A percentile compares a stretch with the other conserved stretches of the same genome.
Evolutionary conservation across 495 filamentous ascomycete genomes (phyloP).

Genomic region (Coniosporium apollinis): DNA sequence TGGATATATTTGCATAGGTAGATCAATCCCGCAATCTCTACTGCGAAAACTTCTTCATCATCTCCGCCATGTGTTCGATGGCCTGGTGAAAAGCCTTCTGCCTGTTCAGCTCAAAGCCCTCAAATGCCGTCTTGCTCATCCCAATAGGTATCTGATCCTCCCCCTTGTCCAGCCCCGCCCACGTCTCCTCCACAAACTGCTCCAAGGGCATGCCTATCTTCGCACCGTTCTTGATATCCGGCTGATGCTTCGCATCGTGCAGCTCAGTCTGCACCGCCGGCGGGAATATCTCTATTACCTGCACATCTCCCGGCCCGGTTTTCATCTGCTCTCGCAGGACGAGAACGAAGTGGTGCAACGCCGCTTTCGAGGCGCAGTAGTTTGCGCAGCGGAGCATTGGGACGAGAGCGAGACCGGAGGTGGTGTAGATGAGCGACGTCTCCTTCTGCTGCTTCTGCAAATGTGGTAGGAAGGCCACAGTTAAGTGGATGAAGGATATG

Average conservation of each 20-base stretch:
- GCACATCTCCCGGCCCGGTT: slow-evolving; percentile 26
- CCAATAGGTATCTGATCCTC: slow-evolving; percentile 41
- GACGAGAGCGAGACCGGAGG: slow-evolving; percentile 38
- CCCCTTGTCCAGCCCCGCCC: slow-evolving; percentile 30
- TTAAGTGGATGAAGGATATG: slow-evolving; percentile 41
- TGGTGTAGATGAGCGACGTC: slow-evolving; percentile 30
- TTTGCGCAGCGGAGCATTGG: slow-evolving; percentile 33
- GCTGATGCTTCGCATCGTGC: slow-evolving; percentile 33
- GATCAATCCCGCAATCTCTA: too few species aligned
- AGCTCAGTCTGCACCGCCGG: slow-evolving; percentile 52
- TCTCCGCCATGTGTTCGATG: slow-evolving; percentile 42
- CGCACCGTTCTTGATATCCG: slow-evolving; percentile 27
- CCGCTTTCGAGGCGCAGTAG: slow-evolving; percentile 44
- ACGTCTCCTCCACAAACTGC: slow-evolving; percentile 41
- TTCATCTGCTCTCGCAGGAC: slow-evolving; percentile 42
- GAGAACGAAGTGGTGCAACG: slow-evolving; percentile 37
- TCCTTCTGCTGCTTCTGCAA: slow-evolving; percentile 32
- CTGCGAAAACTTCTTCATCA: slow-evolving; percentile 22
- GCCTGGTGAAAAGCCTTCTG: slow-evolving; percentile 37
- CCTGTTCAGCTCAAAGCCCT: slow-evolving; percentile 16
- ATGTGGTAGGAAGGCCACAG: slow-evolving; percentile 46
- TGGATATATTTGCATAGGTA: too few species aligned
- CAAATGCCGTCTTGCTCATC: slow-evolving; percentile 25
- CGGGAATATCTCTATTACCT: slow-evolving; percentile 48
- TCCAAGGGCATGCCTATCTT: slow-evolving; percentile 42